Evolutionary conservation across 2,329 filamentous ascomycete genomes (phyloP).

Genomic region (Ascochyta viciae-villosae): DNA sequence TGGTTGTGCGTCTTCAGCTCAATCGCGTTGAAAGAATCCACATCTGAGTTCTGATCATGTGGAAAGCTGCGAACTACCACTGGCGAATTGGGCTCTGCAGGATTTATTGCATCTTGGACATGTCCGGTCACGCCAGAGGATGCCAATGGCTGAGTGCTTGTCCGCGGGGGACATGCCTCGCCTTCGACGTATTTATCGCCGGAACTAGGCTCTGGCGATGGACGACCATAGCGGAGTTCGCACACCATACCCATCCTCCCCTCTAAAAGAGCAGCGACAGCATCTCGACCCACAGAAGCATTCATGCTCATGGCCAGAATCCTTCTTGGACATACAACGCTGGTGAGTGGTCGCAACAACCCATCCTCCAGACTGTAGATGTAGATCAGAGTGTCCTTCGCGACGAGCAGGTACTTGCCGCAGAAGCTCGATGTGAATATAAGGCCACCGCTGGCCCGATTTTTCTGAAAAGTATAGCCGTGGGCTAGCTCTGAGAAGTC

Average conservation of each 20-base stretch:
- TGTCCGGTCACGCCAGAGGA: slow-evolving; percentile 20
- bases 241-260: slow-evolving; percentile 68
- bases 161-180: slow-evolving; percentile 13
- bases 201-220: not conserved
- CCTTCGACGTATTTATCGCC: slow-evolving; percentile 22
- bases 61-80: not conserved
- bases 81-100: slow-evolving; percentile 10
- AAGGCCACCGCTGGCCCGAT: slow-evolving; percentile 33
- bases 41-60: slow-evolving; percentile 6
- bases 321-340: slow-evolving; percentile 63
- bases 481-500: slow-evolving; percentile 47
- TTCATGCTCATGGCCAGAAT: slow-evolving; percentile 70
- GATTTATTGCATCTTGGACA: slow-evolving; percentile 7
- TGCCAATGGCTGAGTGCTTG: slow-evolving; percentile 17
- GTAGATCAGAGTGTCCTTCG: slow-evolving; percentile 62
- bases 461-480: slow-evolving; percentile 24
- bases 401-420: slow-evolving; percentile 64
- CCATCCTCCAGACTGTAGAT: slow-evolving; percentile 59
- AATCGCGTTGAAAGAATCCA: slow-evolving; percentile 32
- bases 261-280: slow-evolving; percentile 66
- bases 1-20: slow-evolving; percentile 36
- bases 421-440: slow-evolving; percentile 65
- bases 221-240: slow-evolving; percentile 48
- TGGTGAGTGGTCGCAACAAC: slow-evolving; percentile 57
- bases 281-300: slow-evolving; percentile 61